These are phyloP conservation scores for Thielaviopsis ethacetica DNA, from an alignment of 2,329 filamentous ascomycete species.

Conservation along the genomic window DNA sequence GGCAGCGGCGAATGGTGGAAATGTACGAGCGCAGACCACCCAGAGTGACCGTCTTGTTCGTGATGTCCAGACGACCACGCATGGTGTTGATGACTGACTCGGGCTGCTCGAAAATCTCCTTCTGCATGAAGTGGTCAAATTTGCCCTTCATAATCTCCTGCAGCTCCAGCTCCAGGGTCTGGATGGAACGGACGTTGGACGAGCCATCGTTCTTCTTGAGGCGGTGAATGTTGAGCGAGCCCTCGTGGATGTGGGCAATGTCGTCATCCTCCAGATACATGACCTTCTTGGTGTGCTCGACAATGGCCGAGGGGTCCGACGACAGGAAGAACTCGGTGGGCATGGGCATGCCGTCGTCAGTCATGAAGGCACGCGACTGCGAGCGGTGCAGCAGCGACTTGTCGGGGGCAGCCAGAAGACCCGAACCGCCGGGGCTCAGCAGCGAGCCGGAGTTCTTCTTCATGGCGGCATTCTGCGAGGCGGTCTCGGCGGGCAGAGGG, in stretches of 20 bases:
- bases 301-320: conserved; percentile 92
- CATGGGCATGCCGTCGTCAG: conserved; percentile 93
- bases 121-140: conserved; percentile 99
- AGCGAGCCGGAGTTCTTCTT: conserved; percentile 69
- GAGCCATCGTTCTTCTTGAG: conserved; percentile 92
- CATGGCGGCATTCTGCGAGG: conserved; percentile 88
- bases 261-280: conserved; percentile 99
- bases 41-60: conserved; percentile 87
- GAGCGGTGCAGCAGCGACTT: conserved; percentile 97
- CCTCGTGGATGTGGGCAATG: conserved; percentile 98
- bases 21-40: conserved; percentile 95
- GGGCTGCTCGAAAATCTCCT: conserved; percentile 99
- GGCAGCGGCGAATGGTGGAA: conserved; percentile 85
- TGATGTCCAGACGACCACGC: conserved; percentile 90
- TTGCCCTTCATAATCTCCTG: conserved; percentile 99
- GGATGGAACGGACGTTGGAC: conserved; percentile 93
- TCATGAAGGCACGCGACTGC: conserved; percentile 96
- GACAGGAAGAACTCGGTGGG: conserved; percentile 99
- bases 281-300: conserved; percentile 99
- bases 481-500: conserved; percentile 77
- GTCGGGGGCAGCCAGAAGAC: conserved; percentile 72
- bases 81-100: conserved; percentile 99
- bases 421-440: conserved; percentile 41
- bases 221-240: conserved; percentile 96
- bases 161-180: conserved; percentile 95